A percentile compares a stretch with the other conserved stretches of the same genome.
Evolutionary conservation across 108 stramenopile species (phyloP).

Genomic region (Cyclostephanos invisitatus): DNA sequence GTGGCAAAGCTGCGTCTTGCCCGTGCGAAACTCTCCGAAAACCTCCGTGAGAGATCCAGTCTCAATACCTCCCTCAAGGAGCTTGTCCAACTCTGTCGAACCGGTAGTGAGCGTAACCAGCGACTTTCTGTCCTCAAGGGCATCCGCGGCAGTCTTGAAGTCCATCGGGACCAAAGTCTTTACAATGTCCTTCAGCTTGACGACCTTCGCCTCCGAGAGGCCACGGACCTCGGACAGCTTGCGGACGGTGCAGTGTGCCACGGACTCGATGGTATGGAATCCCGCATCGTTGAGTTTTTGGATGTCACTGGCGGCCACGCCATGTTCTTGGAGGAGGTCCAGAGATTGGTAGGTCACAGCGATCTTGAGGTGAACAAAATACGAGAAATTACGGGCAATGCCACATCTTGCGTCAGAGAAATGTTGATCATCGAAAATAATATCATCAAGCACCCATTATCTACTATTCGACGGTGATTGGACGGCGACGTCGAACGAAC

Average conservation of each 20-base stretch:
- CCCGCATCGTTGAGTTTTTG: constrained; percentile 96
- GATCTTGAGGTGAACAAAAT: constrained; percentile 37
- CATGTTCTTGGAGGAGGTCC: constrained; percentile 91
- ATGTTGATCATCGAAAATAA: background rate
- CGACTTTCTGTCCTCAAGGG: constrained; percentile 87
- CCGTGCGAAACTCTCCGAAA: constrained; percentile 96
- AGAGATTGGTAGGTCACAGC: constrained; percentile 66
- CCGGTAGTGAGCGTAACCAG: constrained; percentile 94
- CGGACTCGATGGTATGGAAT: constrained; percentile 95
- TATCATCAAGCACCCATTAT: background rate
- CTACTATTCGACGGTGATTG: background rate
- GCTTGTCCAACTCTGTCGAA: constrained; percentile 94
- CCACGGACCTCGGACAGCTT: constrained; percentile 97
- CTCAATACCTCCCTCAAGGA: constrained; percentile 97
- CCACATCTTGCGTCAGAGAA: background rate
- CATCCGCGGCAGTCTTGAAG: constrained; percentile 95
- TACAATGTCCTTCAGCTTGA: constrained; percentile 95
- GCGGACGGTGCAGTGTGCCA: constrained; percentile 93
- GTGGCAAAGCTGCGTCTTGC: constrained; percentile 99
- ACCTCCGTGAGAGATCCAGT: constrained; percentile 98
- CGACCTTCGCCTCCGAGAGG: constrained; percentile 92
- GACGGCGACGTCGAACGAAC: background rate
- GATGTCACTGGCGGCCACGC: constrained; percentile 94
- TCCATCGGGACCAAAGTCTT: constrained; percentile 96
- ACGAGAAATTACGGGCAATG: constrained; percentile 8